Evolutionary conservation across 257 asterid species (phyloP).

Genomic region (Solanum microdontum): DNA sequence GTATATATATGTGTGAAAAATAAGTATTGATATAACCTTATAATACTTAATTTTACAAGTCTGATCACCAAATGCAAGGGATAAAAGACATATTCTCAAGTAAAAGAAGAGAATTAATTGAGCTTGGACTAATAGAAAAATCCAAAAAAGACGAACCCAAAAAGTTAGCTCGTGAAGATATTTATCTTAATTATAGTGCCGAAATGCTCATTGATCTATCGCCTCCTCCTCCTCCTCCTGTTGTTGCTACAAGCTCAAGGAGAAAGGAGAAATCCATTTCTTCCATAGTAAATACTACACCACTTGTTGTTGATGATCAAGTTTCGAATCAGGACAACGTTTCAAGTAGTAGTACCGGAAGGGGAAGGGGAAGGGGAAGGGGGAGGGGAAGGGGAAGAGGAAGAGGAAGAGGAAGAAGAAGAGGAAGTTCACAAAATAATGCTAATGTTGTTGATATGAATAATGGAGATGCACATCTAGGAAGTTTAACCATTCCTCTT

Average conservation of each 20-base stretch:
- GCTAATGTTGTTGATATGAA: background rate
- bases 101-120: background rate
- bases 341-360: background rate
- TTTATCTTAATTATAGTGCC: background rate
- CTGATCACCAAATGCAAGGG: constrained; percentile 5
- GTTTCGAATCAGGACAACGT: background rate
- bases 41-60: background rate
- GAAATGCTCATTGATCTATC: background rate
- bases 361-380: background rate
- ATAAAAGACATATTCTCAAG: background rate
- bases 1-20: background rate
- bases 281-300: background rate
- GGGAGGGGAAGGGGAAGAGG: background rate
- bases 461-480: background rate
- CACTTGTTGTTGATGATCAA: background rate
- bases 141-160: background rate
- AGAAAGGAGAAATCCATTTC: constrained; percentile 8
- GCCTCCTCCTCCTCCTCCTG: background rate
- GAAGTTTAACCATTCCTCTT: background rate
- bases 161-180: background rate
- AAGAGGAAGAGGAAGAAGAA: background rate
- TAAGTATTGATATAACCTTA: background rate
- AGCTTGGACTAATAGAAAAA: background rate
- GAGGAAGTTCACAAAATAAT: background rate
- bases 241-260: background rate